These are phyloP conservation scores for Trichophyton simii DNA, from an alignment of 2,329 filamentous ascomycete genomes.

Conservation along the genomic window DNA sequence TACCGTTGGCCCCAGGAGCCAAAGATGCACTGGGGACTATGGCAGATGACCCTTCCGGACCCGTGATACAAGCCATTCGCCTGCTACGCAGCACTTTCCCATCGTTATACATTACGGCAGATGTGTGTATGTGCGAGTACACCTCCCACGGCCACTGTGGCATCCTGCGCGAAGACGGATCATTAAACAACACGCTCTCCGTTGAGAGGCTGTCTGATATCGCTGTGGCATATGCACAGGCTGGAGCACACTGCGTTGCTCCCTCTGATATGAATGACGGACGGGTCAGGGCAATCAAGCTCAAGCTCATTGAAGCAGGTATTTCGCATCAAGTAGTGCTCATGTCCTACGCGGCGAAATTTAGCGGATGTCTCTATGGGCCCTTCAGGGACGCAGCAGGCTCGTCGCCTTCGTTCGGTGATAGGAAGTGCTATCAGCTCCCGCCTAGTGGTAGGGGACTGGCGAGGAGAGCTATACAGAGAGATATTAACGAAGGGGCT, in stretches of 20 bases:
- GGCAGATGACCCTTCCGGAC: constrained; percentile 84
- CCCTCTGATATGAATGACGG: constrained; percentile 99
- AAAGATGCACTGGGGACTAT: constrained; percentile 88
- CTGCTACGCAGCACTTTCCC: constrained; percentile 77
- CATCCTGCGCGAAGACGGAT: constrained; percentile 84
- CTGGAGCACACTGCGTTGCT: constrained; percentile 90
- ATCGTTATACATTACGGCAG: constrained; percentile 76
- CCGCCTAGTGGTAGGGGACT: constrained; percentile 85
- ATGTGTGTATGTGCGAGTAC: constrained; percentile 97
- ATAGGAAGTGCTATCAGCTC: constrained; percentile 92
- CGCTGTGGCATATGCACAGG: constrained; percentile 92
- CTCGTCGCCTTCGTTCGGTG: constrained; percentile 80
- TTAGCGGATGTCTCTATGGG: constrained; percentile 89
- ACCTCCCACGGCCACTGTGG: constrained; percentile 96
- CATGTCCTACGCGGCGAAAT: constrained; percentile 98
- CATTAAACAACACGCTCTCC: constrained; percentile 81
- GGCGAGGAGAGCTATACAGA: constrained; percentile 73
- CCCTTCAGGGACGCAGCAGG: constrained; percentile 95
- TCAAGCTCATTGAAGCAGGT: constrained; percentile 90
- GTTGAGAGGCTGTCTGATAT: constrained; percentile 93
- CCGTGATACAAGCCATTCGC: constrained; percentile 77
- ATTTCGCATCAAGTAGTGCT: constrained; percentile 82
- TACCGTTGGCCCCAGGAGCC: constrained; percentile 63
- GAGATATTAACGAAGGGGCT: constrained; percentile 86
- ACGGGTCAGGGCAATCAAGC: constrained; percentile 90